Evolutionary conservation across 495 filamentous ascomycete species (phyloP), one percentile per base, ranked within the genome.

Genomic region (Chlorociboria aeruginascens): DNA sequence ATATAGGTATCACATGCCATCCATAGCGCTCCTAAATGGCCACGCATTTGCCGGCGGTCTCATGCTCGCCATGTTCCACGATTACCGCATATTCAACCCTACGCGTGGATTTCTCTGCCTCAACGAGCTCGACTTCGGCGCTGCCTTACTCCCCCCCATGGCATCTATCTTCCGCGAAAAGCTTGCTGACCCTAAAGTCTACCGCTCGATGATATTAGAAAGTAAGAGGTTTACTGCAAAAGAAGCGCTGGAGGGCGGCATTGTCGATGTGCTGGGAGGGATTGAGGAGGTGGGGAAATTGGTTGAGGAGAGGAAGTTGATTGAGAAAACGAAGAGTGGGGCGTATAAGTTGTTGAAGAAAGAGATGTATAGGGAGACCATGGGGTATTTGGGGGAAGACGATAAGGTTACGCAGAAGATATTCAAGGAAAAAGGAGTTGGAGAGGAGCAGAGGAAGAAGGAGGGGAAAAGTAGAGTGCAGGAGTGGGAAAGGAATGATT

Each of bases 1-100:
- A 8, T 34, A 40, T 32, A 80, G 74, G 46, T 87, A 82, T 59
- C 82, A 83, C 29, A 89, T 89, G 85, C 85, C 85, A n/a, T 89
- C 85, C 0, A 61, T 90, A 40, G 77, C 82, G 11, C 66, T 88
- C 1, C 41, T 90, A 31, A 86, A 86, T 46, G 85, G 85, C n/a
- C 85, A 90, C 60, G 79, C 79, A 43, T 90, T 89, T 60, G 85
- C 85, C 12, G 85, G 73, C 32, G 85, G 83, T 30, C 65, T 88
- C 51, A 88, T 90, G 81, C 63, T 85, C 7, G 80, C 84, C 41
- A 86, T 88, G 82, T 79, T 84, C 62, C 83, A 88, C 67, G 85
- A 90, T 62, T 90, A 89, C 61, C 76, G 85, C 3, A 64, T 87
- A 53, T 78, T 83, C 69, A 85, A 83, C 55, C 76, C 80, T 0